Base-by-base conservation (phyloP, 2,329 filamentous ascomycete species). In the Fusarium keratoplasticum region DNA sequence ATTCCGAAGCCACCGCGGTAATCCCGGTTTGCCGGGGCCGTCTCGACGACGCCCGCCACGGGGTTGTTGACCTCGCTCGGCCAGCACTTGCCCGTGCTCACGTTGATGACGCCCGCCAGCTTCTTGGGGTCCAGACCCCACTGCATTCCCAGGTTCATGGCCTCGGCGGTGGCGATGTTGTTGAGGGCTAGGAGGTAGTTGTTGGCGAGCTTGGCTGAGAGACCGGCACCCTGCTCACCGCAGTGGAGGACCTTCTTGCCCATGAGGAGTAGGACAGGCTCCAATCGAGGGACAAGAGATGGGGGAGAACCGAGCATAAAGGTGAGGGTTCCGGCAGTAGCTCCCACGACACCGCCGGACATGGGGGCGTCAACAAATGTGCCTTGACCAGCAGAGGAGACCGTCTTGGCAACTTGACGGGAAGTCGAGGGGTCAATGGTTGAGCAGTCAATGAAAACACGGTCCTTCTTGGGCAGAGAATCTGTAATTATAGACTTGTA, bases 41-140 rank as follows among this genome's bases (percentile, higher is more conserved):
- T 90, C 70, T 92, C 91, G 25, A 96, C 88, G 0, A 98, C 95
- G 16, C 95, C 95, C 13, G 91, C 91, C 4, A 98, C 95, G 0
- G 96, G 96, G 81, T 98, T 98, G 84, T 99, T 99, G 71, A 97
- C 87, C 84, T 98, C 95, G 78, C 93, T 96, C 1, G 96, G 95
- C 96, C 96, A 99, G 87, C 95, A 98, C 74, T 89, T 90, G n/a
- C 96, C 96, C 0, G 96, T 98, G 77, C 94, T 96, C 5, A 93
- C 93, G 81, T 98, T 98, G 85, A 99, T 94, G 83, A 99, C 91
- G 61, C 92, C 91, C 0, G 94, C 93, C 2, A 99, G 88, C 9
- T 91, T 91, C 77, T 86, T 85, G 3, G 89, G 85, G 69, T 91
- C 89, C 8, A 92, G 83, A 0, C 90, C 90, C 84, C 87, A 89